Percentiles rank a stretch among this genome's conserved stretches.
Evolutionary conservation across 2,329 filamentous ascomycete species (phyloP).

Genomic region (Thielaviopsis euricoi): DNA sequence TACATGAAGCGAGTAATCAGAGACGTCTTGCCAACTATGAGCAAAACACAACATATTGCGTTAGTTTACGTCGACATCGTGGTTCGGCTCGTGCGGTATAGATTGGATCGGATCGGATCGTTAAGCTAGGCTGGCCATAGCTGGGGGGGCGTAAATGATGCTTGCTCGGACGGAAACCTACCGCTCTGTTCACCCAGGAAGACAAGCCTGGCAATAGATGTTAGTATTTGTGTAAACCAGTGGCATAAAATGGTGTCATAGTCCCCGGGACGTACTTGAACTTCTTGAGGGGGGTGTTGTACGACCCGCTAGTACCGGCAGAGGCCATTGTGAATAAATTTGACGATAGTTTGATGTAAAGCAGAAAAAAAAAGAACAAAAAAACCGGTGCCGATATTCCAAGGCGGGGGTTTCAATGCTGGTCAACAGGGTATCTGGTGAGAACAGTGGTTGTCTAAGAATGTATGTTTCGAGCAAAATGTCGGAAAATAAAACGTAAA

Average conservation of each 20-base stretch:
- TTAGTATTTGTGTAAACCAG: constrained; percentile 2
- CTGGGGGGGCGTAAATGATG: background rate
- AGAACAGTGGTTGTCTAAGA: background rate
- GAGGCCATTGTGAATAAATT: constrained; percentile 55
- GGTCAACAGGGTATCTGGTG: background rate
- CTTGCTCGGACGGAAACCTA: constrained; percentile 30
- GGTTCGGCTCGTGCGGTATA: background rate
- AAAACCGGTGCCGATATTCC: background rate
- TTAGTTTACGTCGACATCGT: constrained; percentile 8
- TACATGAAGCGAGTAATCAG: constrained; percentile 99
- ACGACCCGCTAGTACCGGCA: constrained; percentile 55
- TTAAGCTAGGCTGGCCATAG: background rate
- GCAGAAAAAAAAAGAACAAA: background rate
- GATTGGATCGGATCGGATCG: background rate
- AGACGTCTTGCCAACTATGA: constrained; percentile 87
- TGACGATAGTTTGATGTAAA: background rate
- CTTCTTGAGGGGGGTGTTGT: constrained; percentile 99
- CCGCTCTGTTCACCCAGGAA: constrained; percentile 97
- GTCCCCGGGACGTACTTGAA: constrained; percentile 60
- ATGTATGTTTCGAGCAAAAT: background rate
- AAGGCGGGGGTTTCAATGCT: constrained; percentile 1
- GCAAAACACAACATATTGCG: background rate
- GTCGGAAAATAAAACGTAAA: background rate
- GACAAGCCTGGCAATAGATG: constrained; percentile 49
- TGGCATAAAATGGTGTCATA: background rate